Conservation (phyloP, 139 green algal genomes). For the Tetradesmus obliquus region DNA sequence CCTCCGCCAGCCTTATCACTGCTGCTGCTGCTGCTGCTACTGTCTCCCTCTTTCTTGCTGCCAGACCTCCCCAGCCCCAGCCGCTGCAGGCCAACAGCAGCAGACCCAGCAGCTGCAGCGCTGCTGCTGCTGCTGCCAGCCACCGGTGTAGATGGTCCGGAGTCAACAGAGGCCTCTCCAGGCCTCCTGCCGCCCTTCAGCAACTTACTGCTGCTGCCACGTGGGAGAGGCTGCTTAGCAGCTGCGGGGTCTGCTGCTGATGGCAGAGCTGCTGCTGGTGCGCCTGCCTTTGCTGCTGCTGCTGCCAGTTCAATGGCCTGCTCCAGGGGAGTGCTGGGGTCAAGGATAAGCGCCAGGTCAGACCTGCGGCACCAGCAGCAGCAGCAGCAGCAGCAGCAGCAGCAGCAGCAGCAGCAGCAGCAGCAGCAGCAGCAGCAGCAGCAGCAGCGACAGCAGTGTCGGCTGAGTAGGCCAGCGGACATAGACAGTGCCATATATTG, state of each 20-base stretch:
- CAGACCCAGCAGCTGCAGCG: not conserved
- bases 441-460: no score
- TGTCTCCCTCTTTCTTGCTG: not conserved
- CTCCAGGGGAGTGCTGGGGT: conserved; percentile 15
- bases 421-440: no score
- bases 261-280: not conserved
- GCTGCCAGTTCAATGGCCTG: conserved; percentile 16
- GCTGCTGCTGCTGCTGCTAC: conserved; percentile 18
- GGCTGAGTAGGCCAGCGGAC: no score
- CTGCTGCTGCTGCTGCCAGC: not conserved
- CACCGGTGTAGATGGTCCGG: not conserved
- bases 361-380: conserved; percentile 10
- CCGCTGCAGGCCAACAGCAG: not conserved
- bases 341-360: conserved; percentile 25
- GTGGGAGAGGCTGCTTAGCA: not conserved
- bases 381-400: not conserved
- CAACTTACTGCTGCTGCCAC: not conserved
- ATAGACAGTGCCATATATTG: no score
- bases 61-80: not conserved
- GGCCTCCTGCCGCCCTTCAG: not conserved
- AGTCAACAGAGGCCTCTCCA: not conserved
- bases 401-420: not conserved
- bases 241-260: not conserved
- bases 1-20: not conserved
- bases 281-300: not conserved